Evolutionary conservation across 768 basidiomycete species (phyloP).

Genomic region (Mycena chlorophos): DNA sequence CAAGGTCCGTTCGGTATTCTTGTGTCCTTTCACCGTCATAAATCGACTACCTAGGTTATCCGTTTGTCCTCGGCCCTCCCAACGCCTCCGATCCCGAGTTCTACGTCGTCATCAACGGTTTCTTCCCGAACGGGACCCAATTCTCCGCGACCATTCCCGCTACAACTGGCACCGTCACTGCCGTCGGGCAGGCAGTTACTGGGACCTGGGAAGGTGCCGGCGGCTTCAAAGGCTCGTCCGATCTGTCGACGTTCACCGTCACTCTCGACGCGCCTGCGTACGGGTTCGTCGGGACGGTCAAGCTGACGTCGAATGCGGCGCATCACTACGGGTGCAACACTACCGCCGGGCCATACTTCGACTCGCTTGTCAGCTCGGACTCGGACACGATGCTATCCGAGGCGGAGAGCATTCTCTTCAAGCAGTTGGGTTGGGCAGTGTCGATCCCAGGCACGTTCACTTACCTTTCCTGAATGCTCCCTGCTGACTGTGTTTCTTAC

Average conservation of each 20-base stretch:
- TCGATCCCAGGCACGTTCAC: conserved; percentile 23
- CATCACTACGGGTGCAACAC: conserved; percentile 27
- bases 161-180: conserved; percentile 14
- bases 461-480: neutral
- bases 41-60: too few relatives aligned
- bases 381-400: conserved; percentile 12
- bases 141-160: conserved; percentile 20
- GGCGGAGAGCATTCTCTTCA: conserved; percentile 22
- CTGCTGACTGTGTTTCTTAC: neutral
- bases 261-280: conserved; percentile 15
- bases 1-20: conserved; percentile 14
- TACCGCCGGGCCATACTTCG: conserved; percentile 24
- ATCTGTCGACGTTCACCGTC: conserved; percentile 19
- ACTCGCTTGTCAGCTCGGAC: conserved; percentile 2
- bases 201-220: conserved; percentile 24
- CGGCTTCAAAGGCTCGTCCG: conserved; percentile 18
- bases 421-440: conserved; percentile 26
- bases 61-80: neutral
- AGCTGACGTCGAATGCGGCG: conserved; percentile 16
- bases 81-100: conserved; percentile 4
- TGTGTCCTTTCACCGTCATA: neutral
- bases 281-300: conserved; percentile 21
- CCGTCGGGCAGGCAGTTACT: conserved; percentile 13
- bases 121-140: conserved; percentile 22
- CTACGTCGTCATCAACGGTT: conserved; percentile 24